Evolutionary conservation across 176 grass and related monocot species (phyloP).

Genomic region (Cenchrus purpureus): DNA sequence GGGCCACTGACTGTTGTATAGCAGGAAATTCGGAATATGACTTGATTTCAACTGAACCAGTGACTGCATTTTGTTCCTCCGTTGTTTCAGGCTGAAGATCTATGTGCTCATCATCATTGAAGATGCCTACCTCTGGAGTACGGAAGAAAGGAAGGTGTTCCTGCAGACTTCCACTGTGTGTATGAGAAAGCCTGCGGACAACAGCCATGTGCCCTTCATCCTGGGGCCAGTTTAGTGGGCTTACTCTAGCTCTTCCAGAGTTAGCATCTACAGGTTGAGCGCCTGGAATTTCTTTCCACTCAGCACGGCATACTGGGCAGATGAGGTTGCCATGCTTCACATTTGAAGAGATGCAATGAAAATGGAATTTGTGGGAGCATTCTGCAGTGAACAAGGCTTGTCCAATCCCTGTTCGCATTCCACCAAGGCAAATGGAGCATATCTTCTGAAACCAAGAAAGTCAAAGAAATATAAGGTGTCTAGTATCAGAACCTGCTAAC

Average conservation of each 20-base stretch:
- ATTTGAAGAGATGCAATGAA: conserved; percentile 91
- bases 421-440: conserved; percentile 86
- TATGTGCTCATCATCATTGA: conserved; percentile 84
- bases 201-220: conserved; percentile 56
- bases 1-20: conserved; percentile 48
- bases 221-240: conserved; percentile 59
- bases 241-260: conserved; percentile 72
- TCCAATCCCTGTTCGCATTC: conserved; percentile 70
- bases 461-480: conserved; percentile 5
- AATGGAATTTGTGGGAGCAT: conserved; percentile 96
- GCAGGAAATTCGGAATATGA: conserved; percentile 59
- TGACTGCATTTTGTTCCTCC: conserved; percentile 9
- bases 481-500: conserved; percentile 19
- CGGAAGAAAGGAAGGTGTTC: conserved; percentile 45
- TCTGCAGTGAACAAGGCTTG: conserved; percentile 91
- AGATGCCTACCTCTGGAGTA: conserved; percentile 48
- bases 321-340: conserved; percentile 76
- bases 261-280: conserved; percentile 46
- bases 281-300: conserved; percentile 85
- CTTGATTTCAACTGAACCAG: conserved; percentile 65
- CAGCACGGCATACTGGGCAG: conserved; percentile 83
- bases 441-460: conserved; percentile 63
- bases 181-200: conserved; percentile 49
- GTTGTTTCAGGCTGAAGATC: conserved; percentile 40
- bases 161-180: conserved; percentile 50